Base-by-base conservation (phyloP, 2,329 filamentous ascomycete genomes). In the Curvularia sp. region DNA sequence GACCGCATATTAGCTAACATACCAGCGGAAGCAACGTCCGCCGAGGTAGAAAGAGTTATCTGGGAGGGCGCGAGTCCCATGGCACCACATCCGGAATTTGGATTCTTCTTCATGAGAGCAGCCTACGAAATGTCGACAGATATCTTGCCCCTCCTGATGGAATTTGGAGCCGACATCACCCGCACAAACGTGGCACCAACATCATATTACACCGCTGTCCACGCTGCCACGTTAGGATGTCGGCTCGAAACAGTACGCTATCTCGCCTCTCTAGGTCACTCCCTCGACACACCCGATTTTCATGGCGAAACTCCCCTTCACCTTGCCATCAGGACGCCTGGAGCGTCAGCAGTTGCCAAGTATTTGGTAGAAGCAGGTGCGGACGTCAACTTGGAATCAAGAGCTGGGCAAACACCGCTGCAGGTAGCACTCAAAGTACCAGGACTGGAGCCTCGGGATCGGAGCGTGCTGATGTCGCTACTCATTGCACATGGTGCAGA, bases 51-150 rank as follows among this genome's bases (percentile, higher is more conserved):
- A 54, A 64, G 65, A 18, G 62, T 74, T 3, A 60, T 75, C 1
- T 71, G 66, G 63, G 66, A 73, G 58, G 73, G 73, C 20, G 73
- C 72, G 12, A 69, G 70, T 28, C 69, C 73, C 1, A 73, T 73
- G 63, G 64, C 70, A 1, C 55, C 58, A 1, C 70, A 75, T 35
- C 64, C 67, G 3, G 68, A 74, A 13, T 75, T 69, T 44, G 73
- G 73, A 0, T 68, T 58, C 42, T 65, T 75, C 47, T 67, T 71
- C 44, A 67, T 74, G 28, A 63, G 71, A 49, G 73, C 64, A 13
- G 72, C 73, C 7, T 66, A 68, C 15, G 62, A 72, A 4, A 65
- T 75, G 59, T 59, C 71, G 1, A 59, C 61, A 0, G 63, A 63
- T 15, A 62, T 74, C 1, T 43, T 75, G 2, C 54, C 62, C 5